Percentiles rank a stretch among this genome's conserved stretches.
Conservation (phyloP, 371 early-diverging fungal species). For the Lichtheimia ornata region DNA sequence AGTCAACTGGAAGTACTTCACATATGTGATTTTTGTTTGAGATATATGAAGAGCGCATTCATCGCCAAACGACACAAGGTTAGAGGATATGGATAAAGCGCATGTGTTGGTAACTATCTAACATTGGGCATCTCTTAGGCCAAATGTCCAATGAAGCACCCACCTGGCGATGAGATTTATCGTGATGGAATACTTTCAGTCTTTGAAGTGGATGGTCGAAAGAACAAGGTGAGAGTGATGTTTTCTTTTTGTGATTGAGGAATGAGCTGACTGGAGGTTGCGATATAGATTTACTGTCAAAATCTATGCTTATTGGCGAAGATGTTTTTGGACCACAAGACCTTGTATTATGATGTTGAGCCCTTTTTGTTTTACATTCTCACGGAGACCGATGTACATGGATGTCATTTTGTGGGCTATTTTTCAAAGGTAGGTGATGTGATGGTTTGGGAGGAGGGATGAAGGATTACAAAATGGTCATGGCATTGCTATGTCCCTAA, state of each 20-base stretch:
- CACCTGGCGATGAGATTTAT: constrained; percentile 99
- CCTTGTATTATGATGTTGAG: constrained; percentile 99
- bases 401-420: constrained; percentile 97
- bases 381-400: constrained; percentile 75
- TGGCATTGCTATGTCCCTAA: too few species aligned
- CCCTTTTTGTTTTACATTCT: constrained; percentile 99
- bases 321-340: constrained; percentile 99
- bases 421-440: constrained; percentile 88
- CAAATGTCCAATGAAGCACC: constrained; percentile 86
- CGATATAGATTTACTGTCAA: constrained; percentile 21
- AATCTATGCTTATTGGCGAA: constrained; percentile 98
- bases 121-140: constrained; percentile 13
- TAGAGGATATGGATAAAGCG: constrained; percentile 12
- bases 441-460: too few species aligned
- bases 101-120: not conserved
- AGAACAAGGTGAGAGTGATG: constrained; percentile 65
- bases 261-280: not conserved
- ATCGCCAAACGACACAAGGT: constrained; percentile 72
- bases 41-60: constrained; percentile 85
- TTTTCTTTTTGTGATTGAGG: not conserved
- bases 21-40: constrained; percentile 98
- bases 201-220: constrained; percentile 96
- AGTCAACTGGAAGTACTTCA: constrained; percentile 68
- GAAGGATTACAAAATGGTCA: too few species aligned
- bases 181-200: constrained; percentile 84